phyloP scores from a whole-genome alignment of 1,284 basidiomycete species.

The Lentinula novae-zelandiae region DNA sequence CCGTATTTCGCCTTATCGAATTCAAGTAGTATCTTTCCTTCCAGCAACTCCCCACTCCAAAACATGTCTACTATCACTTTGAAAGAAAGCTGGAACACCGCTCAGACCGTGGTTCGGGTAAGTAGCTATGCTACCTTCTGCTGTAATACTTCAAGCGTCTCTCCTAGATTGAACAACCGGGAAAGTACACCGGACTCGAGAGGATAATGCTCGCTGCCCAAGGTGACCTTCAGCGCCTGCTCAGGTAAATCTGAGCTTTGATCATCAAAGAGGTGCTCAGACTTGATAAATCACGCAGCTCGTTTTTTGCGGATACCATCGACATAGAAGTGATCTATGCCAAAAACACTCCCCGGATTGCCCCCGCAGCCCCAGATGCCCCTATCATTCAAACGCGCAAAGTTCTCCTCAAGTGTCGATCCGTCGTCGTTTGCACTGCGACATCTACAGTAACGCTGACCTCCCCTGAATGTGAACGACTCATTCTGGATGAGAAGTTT shows the following conservation, averaged over 20 bases:
- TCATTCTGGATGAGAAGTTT: conserved; percentile 65
- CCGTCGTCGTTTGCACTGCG: conserved; percentile 55
- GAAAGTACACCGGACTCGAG: neutral
- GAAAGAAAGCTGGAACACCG: neutral
- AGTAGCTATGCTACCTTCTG: neutral
- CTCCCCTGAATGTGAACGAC: conserved; percentile 46
- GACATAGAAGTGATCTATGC: conserved; percentile 37
- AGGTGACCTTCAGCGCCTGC: neutral
- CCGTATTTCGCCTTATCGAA: neutral
- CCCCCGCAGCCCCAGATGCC: conserved; percentile 39
- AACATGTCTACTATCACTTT: neutral
- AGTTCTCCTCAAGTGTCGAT: conserved; percentile 57
- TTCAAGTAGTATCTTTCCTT: neutral
- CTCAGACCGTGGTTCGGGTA: neutral
- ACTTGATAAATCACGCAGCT: conserved; percentile 29
- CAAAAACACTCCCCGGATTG: conserved; percentile 29
- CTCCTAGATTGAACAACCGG: neutral
- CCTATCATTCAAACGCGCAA: conserved; percentile 61
- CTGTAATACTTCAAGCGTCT: neutral
- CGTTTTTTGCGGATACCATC: conserved; percentile 57
- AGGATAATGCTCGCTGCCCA: neutral
- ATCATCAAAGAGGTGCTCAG: neutral
- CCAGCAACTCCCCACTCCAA: neutral
- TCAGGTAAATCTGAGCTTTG: neutral
- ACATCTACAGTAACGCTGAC: conserved; percentile 59